Evolutionary conservation across 441 rosid species (phyloP), one percentile per base, ranked within the genome.

Genomic region (Jatropha podagrica): DNA sequence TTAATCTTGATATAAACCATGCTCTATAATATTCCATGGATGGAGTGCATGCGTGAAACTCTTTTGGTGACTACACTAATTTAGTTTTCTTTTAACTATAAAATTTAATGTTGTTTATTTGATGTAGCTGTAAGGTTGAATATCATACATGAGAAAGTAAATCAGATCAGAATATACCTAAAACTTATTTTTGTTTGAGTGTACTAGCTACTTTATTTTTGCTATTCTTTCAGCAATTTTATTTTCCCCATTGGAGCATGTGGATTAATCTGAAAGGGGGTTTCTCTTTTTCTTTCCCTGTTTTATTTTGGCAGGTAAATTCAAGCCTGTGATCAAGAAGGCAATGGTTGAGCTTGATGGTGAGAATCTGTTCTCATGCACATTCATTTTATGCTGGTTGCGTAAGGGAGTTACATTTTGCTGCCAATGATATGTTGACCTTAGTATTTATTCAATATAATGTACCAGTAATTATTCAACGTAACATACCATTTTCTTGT

Each of bases 321-420:
- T 84, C 84, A 96, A 96, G 88, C 98, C 97, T 65, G 98, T 96
- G 83, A 94, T 96, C 80, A 96, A 96, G 93, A 96, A 96, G 88
- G 98, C 99, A 72, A 96, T 96, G 96, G 99, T 96, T 80, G 99
- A 95, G 81, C 96, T 95, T 48, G 96, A 93, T 4, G 97, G 99
- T 95, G 73, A 77, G 79, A 56, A 71, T 75, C 40, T 32, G 9
- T 72, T 61, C 27, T 38, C 26, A 54, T 11, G 17, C 48, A 49
- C 9, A 49, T 68, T 13, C 51, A 11, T 4, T 17, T 17, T 27
- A 38, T 66, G 32, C 65, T 42, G 4, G 20, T 18, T 42, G 46
- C 7, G 4, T 8, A 42, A 42, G 2, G 46, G 23, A 58, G 2
- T 65, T 56, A 63, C 44, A 49, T 42, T 23, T 41, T 40, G 55